Percentiles rank a stretch among this genome's conserved stretches.
Evolutionary conservation across 345 rosid species (phyloP).

Genomic region (Citrus cavaleriei): DNA sequence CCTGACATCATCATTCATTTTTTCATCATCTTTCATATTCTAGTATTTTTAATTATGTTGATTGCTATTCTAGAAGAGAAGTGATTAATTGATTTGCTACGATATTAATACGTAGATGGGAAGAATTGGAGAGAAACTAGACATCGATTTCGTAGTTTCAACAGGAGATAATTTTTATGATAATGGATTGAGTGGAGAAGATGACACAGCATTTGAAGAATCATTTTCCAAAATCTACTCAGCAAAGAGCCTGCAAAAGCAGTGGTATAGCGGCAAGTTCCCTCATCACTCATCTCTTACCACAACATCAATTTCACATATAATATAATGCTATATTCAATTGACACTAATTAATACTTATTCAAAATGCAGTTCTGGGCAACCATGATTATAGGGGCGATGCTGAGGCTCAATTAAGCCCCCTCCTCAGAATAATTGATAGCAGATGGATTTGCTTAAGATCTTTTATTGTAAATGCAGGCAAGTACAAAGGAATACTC

Average conservation of each 20-base stretch:
- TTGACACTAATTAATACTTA: too few relatives aligned
- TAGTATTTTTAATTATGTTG: too few relatives aligned
- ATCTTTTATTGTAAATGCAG: constrained; percentile 39
- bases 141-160: constrained; percentile 71
- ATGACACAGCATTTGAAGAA: constrained; percentile 53
- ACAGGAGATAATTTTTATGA: constrained; percentile 93
- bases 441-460: constrained; percentile 46
- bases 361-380: too few relatives aligned
- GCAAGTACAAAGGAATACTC: background rate
- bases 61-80: too few relatives aligned
- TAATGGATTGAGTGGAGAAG: constrained; percentile 47
- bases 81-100: too few relatives aligned
- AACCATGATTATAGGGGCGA: constrained; percentile 54
- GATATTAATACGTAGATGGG: constrained; percentile 55
- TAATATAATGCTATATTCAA: too few relatives aligned
- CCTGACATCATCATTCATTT: too few relatives aligned
- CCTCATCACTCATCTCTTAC: too few relatives aligned
- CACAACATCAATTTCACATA: background rate
- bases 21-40: too few relatives aligned
- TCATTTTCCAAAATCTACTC: constrained; percentile 69
- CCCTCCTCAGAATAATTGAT: constrained; percentile 29
- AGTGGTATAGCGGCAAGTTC: constrained; percentile 63
- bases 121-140: constrained; percentile 50
- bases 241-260: constrained; percentile 67
- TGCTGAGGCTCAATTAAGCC: constrained; percentile 39